Evolutionary conservation across 2,329 filamentous ascomycete genomes (phyloP).

Genomic region (Fusarium mangiferae): DNA sequence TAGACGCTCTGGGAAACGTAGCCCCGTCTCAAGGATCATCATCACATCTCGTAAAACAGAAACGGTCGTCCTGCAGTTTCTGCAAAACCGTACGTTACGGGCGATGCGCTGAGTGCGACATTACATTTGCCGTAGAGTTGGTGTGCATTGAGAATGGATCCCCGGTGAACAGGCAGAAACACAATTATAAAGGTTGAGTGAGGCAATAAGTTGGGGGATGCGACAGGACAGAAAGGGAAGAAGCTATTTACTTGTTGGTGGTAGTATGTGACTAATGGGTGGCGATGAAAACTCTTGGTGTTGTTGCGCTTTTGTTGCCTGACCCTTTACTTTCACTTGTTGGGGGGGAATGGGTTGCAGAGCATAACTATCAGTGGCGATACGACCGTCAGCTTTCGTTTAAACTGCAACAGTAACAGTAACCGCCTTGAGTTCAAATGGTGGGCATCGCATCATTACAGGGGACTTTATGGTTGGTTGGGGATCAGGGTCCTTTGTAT

Average conservation of each 20-base stretch:
- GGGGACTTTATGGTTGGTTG: conserved; percentile 25
- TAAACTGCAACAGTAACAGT: neutral
- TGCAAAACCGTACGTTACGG: conserved; percentile 7
- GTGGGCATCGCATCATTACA: conserved; percentile 20
- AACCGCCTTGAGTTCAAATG: neutral
- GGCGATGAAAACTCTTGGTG: conserved; percentile 27
- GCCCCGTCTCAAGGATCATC: neutral
- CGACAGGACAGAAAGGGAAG: conserved; percentile 21
- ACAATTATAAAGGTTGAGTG: neutral
- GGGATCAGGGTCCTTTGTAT: conserved; percentile 8
- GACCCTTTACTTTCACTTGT: neutral
- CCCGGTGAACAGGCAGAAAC: neutral
- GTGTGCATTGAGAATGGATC: conserved; percentile 9
- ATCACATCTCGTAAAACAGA: conserved; percentile 7
- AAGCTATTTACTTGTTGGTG: conserved; percentile 13
- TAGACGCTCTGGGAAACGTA: neutral
- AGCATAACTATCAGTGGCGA: conserved; percentile 12
- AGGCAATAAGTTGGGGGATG: conserved; percentile 5
- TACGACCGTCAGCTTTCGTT: conserved; percentile 2
- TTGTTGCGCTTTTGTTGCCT: conserved; percentile 12
- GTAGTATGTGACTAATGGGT: conserved; percentile 23
- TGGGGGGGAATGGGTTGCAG: neutral
- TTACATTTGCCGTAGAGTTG: neutral
- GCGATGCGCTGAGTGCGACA: conserved; percentile 4
- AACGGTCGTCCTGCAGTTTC: conserved; percentile 10